Evolutionary conservation across 257 asterid genomes (phyloP), one percentile per base, ranked within the genome.

Genomic region (Pogostemon cablin): DNA sequence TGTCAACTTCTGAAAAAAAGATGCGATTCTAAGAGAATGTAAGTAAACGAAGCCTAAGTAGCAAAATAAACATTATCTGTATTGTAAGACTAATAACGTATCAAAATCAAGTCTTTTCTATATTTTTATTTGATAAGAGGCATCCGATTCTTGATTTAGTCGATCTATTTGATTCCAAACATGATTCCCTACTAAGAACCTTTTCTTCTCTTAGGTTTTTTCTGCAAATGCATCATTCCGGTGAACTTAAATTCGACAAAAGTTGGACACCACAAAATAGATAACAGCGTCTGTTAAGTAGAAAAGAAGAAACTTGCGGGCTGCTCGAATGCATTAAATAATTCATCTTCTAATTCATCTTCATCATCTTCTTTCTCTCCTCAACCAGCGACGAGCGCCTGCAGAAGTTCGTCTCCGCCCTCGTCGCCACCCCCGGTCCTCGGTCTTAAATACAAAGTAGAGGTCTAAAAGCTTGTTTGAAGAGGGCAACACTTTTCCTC

Each of bases 151-250:
- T 74, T 58, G 46, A 61, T 43, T 15, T 67, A 53, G 37, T 57
- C 32, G 32, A 25, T 25, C 32, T 25, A 25, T 25, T 25, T 25
- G 32, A 25, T 25, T 25, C 1, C 32, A 40, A 10, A 5, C 9
- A 48, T 38, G 7, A 5, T 8, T 4, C 1, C 9, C 44, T 44
- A 12, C 46, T 75, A 47, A 67, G 15, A 49, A 37, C 7, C 2
- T 0, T 10, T 2, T 40, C n/a, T 32, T 63, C 25, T 65, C 47
- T 0, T 64, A 91, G 98, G 98, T 74, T 73, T 82, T 25, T 57
- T 86, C 20, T 89, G 95, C 87, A 79, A 83, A 59, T 91, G 97
- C 48, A 76, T 91, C 7, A 84, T 91, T 74, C 95, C 96, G 2
- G 90, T 66, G 69, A 88, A 82, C 76, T 67, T 91, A 69, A 86